Base-by-base conservation (phyloP, 108 stramenopile genomes). In the Conticribra weissflogii region DNA sequence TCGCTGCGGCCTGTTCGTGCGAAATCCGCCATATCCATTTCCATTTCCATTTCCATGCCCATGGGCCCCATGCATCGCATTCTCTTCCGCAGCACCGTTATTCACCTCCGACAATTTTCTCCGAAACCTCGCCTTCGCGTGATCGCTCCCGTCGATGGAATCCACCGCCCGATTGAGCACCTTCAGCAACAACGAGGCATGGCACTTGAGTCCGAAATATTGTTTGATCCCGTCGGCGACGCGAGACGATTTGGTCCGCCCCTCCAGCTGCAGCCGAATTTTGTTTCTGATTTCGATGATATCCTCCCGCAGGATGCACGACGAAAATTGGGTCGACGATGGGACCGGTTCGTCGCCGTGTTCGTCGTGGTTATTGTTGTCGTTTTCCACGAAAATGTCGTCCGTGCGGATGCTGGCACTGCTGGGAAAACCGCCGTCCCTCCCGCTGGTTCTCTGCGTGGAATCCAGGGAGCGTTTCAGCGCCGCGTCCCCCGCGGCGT, bases 101-200 rank as follows among this genome's bases (percentile, higher is more conserved):
- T 41, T 41, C 12, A 41, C 12, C 36, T 5, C 12, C 7, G 33
- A 3, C 19, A 55, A 25, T 16, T 52, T 49, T 44, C 41, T 54
- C 48, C 54, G 66, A 17, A 19, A 28, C 28, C 44, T 45, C 28
- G 28, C 57, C 5, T 33, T 36, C 16, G 15, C 52, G 14, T 53
- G 45, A 44, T n/a, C 27, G 28, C 28, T 54, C 33, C 24, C 51
- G 32, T 66, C 64, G 21, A 53, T 66, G 1, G 19, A 31, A 41
- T 74, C 67, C 12, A 72, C 62, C 14, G 71, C 72, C 14, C 50
- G 48, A 31, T 74, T 54, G 25, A 78, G 56, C 21, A 82, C 28
- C n/a, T 72, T 29, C 36, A 63, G 22, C 46, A 82, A 46, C 21
- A 55, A 60, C 31, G 28, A n/a, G 33, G 60, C 63, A 25, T 54